phyloP scores from a whole-genome alignment of 208 protist species.

The Porcisia hertigi region DNA sequence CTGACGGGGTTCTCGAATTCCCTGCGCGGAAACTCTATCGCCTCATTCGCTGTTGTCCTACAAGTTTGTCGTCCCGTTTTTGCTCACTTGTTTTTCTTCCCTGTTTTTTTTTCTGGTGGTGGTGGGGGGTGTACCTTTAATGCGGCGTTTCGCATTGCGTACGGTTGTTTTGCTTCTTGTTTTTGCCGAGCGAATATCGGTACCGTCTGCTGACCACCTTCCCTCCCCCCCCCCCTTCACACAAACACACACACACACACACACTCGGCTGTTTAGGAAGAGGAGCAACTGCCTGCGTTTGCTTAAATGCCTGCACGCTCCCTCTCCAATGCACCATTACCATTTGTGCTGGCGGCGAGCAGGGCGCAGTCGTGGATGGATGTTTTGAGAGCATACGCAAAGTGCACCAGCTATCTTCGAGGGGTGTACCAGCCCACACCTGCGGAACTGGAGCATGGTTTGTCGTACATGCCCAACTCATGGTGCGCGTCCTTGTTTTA shows the following conservation, averaged over 20 bases:
- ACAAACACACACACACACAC: too few relatives aligned
- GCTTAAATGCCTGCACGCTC: background rate
- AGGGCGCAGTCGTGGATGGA: conserved; percentile 64
- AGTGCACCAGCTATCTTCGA: conserved; percentile 39
- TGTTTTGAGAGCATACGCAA: conserved; percentile 56
- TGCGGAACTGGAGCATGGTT: conserved; percentile 62
- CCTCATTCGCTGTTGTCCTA: too few relatives aligned
- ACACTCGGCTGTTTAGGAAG: background rate
- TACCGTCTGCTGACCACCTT: background rate
- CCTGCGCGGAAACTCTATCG: too few relatives aligned
- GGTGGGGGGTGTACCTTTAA: too few relatives aligned
- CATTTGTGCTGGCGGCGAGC: conserved; percentile 66
- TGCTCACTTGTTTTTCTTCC: too few relatives aligned
- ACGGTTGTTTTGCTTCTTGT: background rate
- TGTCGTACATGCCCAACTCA: conserved; percentile 64
- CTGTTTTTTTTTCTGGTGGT: too few relatives aligned
- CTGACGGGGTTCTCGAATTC: too few relatives aligned
- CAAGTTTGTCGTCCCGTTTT: too few relatives aligned
- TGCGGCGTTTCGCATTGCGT: background rate
- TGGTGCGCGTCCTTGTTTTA: conserved; percentile 79
- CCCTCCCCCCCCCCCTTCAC: too few relatives aligned
- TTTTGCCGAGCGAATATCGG: background rate
- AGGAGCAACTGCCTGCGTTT: background rate
- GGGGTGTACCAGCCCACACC: conserved; percentile 65
- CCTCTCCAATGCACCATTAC: conserved; percentile 26